These are phyloP conservation scores for Lactifluus volemus DNA, from an alignment of 768 basidiomycete species.

Conservation along the genomic window DNA sequence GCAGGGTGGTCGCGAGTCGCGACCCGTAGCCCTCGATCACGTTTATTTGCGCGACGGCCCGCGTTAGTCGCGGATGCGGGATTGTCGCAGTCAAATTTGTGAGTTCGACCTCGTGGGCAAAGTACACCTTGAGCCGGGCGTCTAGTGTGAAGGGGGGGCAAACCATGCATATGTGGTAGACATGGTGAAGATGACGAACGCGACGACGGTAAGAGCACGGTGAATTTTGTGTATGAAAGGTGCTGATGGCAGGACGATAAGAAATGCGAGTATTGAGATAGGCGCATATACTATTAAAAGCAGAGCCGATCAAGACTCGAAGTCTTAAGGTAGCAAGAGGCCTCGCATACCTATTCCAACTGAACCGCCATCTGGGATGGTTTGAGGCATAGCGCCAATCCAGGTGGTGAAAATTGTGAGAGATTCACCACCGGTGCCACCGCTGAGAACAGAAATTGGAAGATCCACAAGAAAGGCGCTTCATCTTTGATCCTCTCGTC, in stretches of 20 bases:
- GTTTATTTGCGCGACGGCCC: constrained; percentile 36
- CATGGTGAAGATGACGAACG: constrained; percentile 32
- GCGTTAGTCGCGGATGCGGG: constrained; percentile 20
- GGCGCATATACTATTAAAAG: constrained; percentile 39
- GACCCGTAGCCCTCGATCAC: constrained; percentile 38
- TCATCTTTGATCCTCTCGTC: constrained; percentile 17
- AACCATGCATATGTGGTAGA: constrained; percentile 36
- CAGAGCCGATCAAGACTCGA: neutral
- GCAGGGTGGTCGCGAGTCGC: constrained; percentile 39
- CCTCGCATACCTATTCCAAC: constrained; percentile 37
- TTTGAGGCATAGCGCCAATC: constrained; percentile 40
- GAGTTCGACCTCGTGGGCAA: constrained; percentile 53
- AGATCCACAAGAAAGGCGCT: constrained; percentile 45
- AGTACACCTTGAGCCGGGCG: constrained; percentile 61
- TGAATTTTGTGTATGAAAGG: constrained; percentile 55
- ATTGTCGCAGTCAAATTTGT: neutral
- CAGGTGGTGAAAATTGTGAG: constrained; percentile 37
- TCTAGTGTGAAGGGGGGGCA: constrained; percentile 53
- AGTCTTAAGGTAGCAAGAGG: neutral
- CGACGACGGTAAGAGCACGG: constrained; percentile 28
- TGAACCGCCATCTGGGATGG: constrained; percentile 52
- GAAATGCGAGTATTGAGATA: constrained; percentile 23
- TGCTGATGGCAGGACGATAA: constrained; percentile 38
- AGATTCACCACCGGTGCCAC: constrained; percentile 47
- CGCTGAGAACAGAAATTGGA: constrained; percentile 47